Percentiles rank a stretch among this genome's conserved stretches.
Evolutionary conservation across 169 alveolate species (phyloP).

Genomic region (Plasmodium chabaudi): DNA sequence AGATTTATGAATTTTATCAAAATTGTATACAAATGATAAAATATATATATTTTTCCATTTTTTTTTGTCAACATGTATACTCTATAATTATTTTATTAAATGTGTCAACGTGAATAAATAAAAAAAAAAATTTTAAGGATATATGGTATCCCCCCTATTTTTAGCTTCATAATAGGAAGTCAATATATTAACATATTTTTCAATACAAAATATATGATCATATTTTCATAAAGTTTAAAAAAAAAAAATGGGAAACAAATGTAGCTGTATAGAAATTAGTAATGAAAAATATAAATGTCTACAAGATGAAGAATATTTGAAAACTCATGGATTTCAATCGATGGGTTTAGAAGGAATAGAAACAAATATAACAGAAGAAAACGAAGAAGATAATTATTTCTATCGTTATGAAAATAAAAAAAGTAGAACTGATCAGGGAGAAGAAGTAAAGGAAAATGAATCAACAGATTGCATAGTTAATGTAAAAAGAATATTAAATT

Average conservation of each 20-base stretch:
- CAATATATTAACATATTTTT: too few species aligned
- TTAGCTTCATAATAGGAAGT: too few species aligned
- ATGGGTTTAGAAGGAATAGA: constrained; percentile 4
- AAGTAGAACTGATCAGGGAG: constrained; percentile 1
- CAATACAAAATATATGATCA: too few species aligned
- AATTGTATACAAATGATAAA: too few species aligned
- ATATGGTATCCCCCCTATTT: too few species aligned
- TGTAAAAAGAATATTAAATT: constrained; percentile 61
- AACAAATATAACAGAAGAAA: not conserved
- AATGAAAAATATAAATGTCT: constrained; percentile 7
- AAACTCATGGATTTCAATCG: not conserved
- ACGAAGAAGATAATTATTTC: constrained; percentile 52
- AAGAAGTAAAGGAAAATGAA: constrained; percentile 9
- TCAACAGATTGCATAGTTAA: constrained; percentile 17
- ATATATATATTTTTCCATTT: too few species aligned
- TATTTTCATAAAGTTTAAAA: too few species aligned
- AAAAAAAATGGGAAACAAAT: constrained; percentile 48
- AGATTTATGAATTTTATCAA: too few species aligned
- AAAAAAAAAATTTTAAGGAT: too few species aligned
- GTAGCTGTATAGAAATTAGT: constrained; percentile 44
- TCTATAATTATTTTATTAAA: too few species aligned
- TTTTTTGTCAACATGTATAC: too few species aligned
- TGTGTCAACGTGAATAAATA: too few species aligned
- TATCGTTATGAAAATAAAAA: constrained; percentile 43
- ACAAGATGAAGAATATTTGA: constrained; percentile 1